Evolutionary conservation across 495 filamentous ascomycete genomes (phyloP).

Genomic region (Paragyromitra xinjiangensis): DNA sequence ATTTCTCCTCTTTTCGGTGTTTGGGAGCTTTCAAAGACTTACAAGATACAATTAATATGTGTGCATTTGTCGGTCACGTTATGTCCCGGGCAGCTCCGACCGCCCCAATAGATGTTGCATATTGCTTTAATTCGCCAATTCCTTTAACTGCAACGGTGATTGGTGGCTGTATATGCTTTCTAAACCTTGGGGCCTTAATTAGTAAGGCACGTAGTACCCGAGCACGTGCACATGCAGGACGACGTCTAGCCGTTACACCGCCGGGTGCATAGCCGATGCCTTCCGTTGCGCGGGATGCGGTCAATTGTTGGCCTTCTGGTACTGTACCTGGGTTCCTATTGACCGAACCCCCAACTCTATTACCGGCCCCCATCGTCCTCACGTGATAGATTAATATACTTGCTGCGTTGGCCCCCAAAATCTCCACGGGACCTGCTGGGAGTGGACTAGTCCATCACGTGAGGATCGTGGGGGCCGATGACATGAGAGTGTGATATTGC

Average conservation of each 20-base stretch:
- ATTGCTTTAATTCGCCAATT: neutral
- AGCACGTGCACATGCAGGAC: neutral
- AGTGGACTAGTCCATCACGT: neutral
- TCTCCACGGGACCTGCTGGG: neutral
- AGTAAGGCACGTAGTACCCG: conserved; percentile 1
- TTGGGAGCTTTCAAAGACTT: conserved; percentile 10
- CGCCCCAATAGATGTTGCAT: neutral
- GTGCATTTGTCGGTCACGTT: neutral
- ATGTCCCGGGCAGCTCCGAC: neutral
- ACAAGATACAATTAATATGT: neutral
- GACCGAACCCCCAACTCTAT: neutral
- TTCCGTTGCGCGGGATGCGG: neutral
- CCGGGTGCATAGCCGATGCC: conserved; percentile 12
- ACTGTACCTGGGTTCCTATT: neutral
- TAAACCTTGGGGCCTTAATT: neutral
- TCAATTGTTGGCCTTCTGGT: neutral
- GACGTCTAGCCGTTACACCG: neutral
- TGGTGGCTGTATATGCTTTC: neutral
- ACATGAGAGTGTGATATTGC: neutral
- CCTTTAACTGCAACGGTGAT: neutral
- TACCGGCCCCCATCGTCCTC: neutral
- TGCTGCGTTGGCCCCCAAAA: neutral
- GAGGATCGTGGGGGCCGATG: neutral
- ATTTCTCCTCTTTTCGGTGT: neutral
- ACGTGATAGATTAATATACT: neutral